Evolutionary conservation across 2,329 filamentous ascomycete genomes (phyloP).

Genomic region (Helotiales sp.): DNA sequence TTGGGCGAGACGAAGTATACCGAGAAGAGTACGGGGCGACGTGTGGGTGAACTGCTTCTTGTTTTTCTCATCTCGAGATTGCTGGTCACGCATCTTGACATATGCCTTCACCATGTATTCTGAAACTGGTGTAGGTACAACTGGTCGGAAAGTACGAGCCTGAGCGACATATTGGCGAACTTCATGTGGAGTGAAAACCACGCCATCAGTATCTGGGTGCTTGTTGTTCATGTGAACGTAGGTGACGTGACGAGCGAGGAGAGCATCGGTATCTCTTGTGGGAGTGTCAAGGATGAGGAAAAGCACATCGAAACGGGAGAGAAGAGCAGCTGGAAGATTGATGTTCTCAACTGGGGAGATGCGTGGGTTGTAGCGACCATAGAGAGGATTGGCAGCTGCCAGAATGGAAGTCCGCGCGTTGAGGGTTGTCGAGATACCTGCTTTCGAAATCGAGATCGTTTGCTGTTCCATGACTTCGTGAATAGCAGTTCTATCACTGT

Average conservation of each 20-base stretch:
- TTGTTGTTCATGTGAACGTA: slow-evolving; percentile 97
- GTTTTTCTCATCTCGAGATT: slow-evolving; percentile 87
- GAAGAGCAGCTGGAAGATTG: slow-evolving; percentile 93
- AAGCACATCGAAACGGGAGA: slow-evolving; percentile 96
- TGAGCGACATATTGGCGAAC: slow-evolving; percentile 96
- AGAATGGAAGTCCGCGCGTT: slow-evolving; percentile 96
- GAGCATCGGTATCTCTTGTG: slow-evolving; percentile 85
- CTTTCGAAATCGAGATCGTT: slow-evolving; percentile 84
- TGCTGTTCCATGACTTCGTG: slow-evolving; percentile 91
- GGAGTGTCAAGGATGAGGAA: slow-evolving; percentile 97
- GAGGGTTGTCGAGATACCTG: slow-evolving; percentile 93
- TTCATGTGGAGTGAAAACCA: slow-evolving; percentile 91
- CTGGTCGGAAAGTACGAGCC: slow-evolving; percentile 85
- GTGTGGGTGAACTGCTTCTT: slow-evolving; percentile 95
- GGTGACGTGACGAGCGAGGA: slow-evolving; percentile 93
- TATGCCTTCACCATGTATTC: slow-evolving; percentile 99
- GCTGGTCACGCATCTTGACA: slow-evolving; percentile 89
- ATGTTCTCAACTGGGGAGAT: slow-evolving; percentile 99
- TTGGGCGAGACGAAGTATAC: slow-evolving; percentile 90
- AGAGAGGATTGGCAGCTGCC: slow-evolving; percentile 94
- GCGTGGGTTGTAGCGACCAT: slow-evolving; percentile 96
- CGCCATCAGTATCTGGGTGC: slow-evolving; percentile 77
- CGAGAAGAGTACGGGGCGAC: slow-evolving; percentile 89
- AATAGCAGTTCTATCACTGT: slow-evolving; percentile 77
- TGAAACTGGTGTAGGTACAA: slow-evolving; percentile 81